phyloP scores from a whole-genome alignment of 2,329 filamentous ascomycete genomes.

The Xylariaceae sp. region DNA sequence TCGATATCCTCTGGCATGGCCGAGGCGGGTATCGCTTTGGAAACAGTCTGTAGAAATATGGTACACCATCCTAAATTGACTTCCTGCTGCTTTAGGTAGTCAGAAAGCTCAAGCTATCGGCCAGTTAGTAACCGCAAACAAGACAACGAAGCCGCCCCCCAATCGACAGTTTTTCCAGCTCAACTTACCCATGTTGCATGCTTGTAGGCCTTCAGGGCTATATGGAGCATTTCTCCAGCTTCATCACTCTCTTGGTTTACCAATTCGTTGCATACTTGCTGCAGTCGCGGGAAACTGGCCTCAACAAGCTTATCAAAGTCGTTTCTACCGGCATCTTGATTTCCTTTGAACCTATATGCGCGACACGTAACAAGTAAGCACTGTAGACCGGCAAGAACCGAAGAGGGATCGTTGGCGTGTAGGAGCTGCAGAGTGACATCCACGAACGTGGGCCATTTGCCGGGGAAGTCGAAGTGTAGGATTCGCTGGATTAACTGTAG shows the following conservation, averaged over 20 bases:
- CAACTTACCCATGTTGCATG: slow-evolving; percentile 86
- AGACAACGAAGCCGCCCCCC: not conserved
- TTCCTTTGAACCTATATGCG: slow-evolving; percentile 87
- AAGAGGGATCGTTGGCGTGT: slow-evolving; percentile 77
- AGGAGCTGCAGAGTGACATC: slow-evolving; percentile 87
- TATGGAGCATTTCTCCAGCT: slow-evolving; percentile 92
- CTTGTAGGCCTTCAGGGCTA: slow-evolving; percentile 95
- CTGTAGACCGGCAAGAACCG: slow-evolving; percentile 89
- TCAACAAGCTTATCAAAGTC: slow-evolving; percentile 96
- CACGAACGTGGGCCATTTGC: slow-evolving; percentile 91
- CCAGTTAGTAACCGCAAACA: slow-evolving; percentile 20
- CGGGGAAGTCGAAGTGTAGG: slow-evolving; percentile 90
- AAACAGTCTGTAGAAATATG: slow-evolving; percentile 84
- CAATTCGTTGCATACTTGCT: slow-evolving; percentile 82
- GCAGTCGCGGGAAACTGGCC: slow-evolving; percentile 80
- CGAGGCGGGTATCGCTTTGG: slow-evolving; percentile 74
- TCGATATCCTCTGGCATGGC: slow-evolving; percentile 75
- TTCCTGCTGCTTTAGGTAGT: slow-evolving; percentile 71
- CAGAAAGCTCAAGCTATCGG: slow-evolving; percentile 79
- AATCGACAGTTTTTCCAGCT: not conserved
- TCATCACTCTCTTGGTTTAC: slow-evolving; percentile 89
- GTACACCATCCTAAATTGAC: slow-evolving; percentile 94
- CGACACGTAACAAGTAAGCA: slow-evolving; percentile 92
- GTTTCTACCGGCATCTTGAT: slow-evolving; percentile 67
- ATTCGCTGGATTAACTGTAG: slow-evolving; percentile 94